A percentile compares a stretch with the other conserved stretches of the same genome.
Conservation (phyloP, 176 grass and related monocot genomes). For the Zea mays region Zm-B73-REFERENCE-NAM-5.0 NC_050101.1:84741501-84742000, state of each 20-base stretch:
- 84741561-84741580: background rate
- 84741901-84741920: background rate
- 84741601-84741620: background rate
- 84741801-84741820: background rate
- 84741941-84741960: constrained; percentile 17
- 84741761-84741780: too few relatives aligned
- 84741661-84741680: background rate
- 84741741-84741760: too few relatives aligned
- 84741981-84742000: background rate
- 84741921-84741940: background rate
- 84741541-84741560: background rate
- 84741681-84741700: background rate
- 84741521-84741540: too few relatives aligned
- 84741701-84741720: too few relatives aligned
- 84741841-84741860: background rate
- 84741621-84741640: background rate
- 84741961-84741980: background rate
- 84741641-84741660: background rate
- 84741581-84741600: too few relatives aligned
- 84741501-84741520: too few relatives aligned
- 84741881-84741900: background rate
- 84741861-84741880: background rate
- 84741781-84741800: background rate
- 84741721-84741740: background rate
- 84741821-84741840: background rate